A percentile compares a stretch with the other conserved stretches of the same genome.
Evolutionary conservation across 129 eudicot species (phyloP).

Genomic region (Escallonia herrerae): DNA sequence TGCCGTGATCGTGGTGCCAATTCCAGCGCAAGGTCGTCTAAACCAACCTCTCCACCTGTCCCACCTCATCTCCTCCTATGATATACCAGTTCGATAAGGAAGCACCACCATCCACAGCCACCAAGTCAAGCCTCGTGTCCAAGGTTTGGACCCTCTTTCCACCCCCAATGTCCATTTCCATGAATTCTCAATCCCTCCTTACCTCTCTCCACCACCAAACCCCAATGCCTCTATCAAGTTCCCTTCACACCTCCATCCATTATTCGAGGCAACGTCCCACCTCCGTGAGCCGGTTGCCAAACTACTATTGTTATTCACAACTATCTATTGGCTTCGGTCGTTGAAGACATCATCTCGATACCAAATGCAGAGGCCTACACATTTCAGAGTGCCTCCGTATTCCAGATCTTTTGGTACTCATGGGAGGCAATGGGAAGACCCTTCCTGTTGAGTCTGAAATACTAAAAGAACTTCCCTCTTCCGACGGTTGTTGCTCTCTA

Average conservation of each 20-base stretch:
- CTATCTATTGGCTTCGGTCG: conserved; percentile 28
- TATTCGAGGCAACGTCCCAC: conserved; percentile 28
- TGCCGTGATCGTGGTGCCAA: conserved; percentile 64
- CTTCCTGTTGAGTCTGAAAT: conserved; percentile 1
- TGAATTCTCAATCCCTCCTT: conserved; percentile 43
- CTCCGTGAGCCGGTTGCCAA: conserved; percentile 30
- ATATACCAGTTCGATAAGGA: conserved; percentile 52
- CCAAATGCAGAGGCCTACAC: conserved; percentile 46
- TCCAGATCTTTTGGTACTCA: not conserved
- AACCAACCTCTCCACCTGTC: conserved; percentile 80
- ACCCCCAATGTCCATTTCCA: conserved; percentile 51
- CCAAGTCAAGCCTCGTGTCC: conserved; percentile 20
- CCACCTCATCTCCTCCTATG: conserved; percentile 51
- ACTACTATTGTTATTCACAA: conserved; percentile 33
- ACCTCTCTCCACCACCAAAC: too few species aligned
- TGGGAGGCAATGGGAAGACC: conserved; percentile 24
- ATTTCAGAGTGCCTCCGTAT: conserved; percentile 18
- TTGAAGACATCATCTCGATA: conserved; percentile 29
- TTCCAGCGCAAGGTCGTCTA: conserved; percentile 78
- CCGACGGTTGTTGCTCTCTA: conserved; percentile 1
- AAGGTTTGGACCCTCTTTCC: conserved; percentile 29
- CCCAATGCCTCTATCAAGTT: conserved; percentile 30
- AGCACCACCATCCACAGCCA: conserved; percentile 36
- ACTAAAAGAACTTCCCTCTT: conserved; percentile 9
- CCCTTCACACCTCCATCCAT: conserved; percentile 49